Evolutionary conservation across 192 early-diverging fungal species (phyloP), one percentile per base, ranked within the genome.

Genomic region (Backusella sp.): DNA sequence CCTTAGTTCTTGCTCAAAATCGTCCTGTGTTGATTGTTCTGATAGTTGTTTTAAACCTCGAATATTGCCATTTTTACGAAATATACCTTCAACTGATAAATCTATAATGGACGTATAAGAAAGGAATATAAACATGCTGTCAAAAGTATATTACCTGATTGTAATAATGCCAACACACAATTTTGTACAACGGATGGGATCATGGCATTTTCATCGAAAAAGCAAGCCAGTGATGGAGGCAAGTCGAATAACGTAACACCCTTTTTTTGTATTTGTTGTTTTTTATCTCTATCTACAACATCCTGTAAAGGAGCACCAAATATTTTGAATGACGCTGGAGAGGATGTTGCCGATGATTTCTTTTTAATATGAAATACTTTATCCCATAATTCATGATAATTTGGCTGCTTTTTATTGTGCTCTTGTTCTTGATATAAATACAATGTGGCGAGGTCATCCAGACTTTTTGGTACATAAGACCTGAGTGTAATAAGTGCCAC

Each of bases 51-150:
- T 96, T 66, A 99, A 85, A 19, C 94, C 84, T 70, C 95, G 82
- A 77, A 99, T 97, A 76, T 99, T 99, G 4, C 98, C 98, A 80
- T 98, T 99, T 84, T 98, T 98, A 73, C 98, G 87, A 86, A 99
- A 99, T 17, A 98, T 94, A 11, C 98, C 98, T 77, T 98, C 97
- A 35, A 93, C 90, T 0, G 90, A 86, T 88, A 99, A 85, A 76
- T 91, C 91, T 91, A 85, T 86, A 15, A 32, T 23, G 28, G 32
- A 66, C 4, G 19, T 21, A 21, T 32, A 32, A 26, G 17, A 21
- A 36, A 42, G 11, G 8, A 49, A 62, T 28, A 3, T 12, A 28
- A 4, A 62, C 32, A 32, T 32, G 3, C 32, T 36, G 12, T 42
- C 21, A 69, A n/a, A 32, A 17, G 26, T 14, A 42, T 26, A 53